Conservation (phyloP, 2,329 filamentous ascomycete species). For the Claviceps pazoutovae region DNA sequence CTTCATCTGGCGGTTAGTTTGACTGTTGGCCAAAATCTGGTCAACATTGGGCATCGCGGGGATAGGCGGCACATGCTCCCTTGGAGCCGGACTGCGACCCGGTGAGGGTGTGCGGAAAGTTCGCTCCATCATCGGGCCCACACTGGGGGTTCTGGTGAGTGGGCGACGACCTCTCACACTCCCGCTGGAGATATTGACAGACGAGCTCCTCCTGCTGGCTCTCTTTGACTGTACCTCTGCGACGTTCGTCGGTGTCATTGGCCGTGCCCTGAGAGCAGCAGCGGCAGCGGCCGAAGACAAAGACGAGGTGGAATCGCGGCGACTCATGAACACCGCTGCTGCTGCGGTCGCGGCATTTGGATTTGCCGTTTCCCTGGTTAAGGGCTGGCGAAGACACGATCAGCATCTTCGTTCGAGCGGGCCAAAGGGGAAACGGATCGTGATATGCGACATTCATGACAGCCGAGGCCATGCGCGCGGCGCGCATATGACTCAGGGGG, state of each 20-base stretch:
- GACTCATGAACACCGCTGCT: constrained; percentile 59
- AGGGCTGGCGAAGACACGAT: constrained; percentile 31
- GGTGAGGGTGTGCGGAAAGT: constrained; percentile 71
- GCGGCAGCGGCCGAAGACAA: constrained; percentile 79
- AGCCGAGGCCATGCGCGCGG: neutral
- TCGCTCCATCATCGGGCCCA: constrained; percentile 73
- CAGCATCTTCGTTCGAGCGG: neutral
- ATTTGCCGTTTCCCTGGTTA: constrained; percentile 50
- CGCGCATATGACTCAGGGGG: neutral
- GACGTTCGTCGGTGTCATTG: constrained; percentile 65
- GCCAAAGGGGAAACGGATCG: too few relatives aligned
- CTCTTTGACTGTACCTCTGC: constrained; percentile 80
- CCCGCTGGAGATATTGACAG: constrained; percentile 52
- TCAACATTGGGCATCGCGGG: constrained; percentile 51
- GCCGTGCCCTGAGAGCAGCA: constrained; percentile 65
- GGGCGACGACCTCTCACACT: constrained; percentile 24
- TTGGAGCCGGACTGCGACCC: constrained; percentile 27
- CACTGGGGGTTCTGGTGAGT: constrained; percentile 54
- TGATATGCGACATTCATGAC: neutral
- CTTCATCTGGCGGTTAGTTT: constrained; percentile 14
- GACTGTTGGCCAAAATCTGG: constrained; percentile 12
- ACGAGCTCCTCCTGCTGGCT: constrained; percentile 58
- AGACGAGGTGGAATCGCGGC: constrained; percentile 47
- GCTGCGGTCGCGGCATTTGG: constrained; percentile 69
- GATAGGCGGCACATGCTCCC: constrained; percentile 50